Base-by-base conservation (phyloP, 1,284 basidiomycete genomes). In the Apiotrichum brassicae region DNA sequence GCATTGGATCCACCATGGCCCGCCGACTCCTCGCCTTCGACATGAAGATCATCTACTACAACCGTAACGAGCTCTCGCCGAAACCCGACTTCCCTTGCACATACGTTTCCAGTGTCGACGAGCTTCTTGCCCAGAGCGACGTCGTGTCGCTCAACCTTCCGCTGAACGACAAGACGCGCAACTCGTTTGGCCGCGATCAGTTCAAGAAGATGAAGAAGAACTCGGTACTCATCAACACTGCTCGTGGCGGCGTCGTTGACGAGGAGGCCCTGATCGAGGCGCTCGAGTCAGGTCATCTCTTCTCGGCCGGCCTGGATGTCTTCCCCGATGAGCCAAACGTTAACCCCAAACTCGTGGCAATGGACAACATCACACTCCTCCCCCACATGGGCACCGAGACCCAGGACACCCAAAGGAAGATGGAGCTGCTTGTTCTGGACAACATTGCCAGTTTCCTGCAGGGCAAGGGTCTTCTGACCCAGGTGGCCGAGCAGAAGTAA, bases 341-440 rank as follows among this genome's bases (percentile, higher is more conserved):
- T 47, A 87, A 93, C 70, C 84, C 86, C 2, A 80, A 82, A 19
- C 74, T 93, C 34, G 77, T 90, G 51, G 79, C 82, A 13, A 87
- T 89, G 72, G 82, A 85, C 25, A 84, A 89, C 60, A 82, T 88
- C 55, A 85, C 84, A 14, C 77, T 94, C 13, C 78, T 94, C 18
- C 91, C 91, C 1, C 91, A 93, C 69, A 84, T 93, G 83, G 90
- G 90, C 33, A 91, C 88, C 2, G 85, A 88, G 68, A 91, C 82
- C 35, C 78, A 81, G 54, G 88, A 92, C 62, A 80, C 85, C 3
- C 86, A 88, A 67, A 80, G 81, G 60, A 81, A 81, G 71, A 70
- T 70, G 67, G 68, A 68, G 48, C 49, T 65, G 22, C 59, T 66
- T 12, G 65, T 63, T 14, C 55, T 72, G 40, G 65, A 70, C 52